Conservation (phyloP, 169 alveolate genomes). For the Fabrea salina region DNA sequence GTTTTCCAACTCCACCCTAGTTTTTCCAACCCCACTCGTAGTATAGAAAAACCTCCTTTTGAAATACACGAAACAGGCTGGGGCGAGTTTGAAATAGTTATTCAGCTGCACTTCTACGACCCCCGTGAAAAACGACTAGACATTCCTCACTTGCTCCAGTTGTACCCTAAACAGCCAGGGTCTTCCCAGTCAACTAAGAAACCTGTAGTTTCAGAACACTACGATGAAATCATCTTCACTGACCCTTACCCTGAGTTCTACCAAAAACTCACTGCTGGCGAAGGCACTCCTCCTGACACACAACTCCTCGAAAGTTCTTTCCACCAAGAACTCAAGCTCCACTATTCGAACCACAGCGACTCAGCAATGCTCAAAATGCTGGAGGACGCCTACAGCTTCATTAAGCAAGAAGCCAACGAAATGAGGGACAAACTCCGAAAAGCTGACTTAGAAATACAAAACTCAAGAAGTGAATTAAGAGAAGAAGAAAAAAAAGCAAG, state of each 20-base stretch:
- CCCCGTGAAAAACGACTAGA: constrained; percentile 82
- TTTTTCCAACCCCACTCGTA: constrained; percentile 86
- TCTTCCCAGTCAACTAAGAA: constrained; percentile 54
- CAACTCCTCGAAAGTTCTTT: background rate
- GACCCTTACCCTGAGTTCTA: constrained; percentile 59
- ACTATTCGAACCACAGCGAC: background rate
- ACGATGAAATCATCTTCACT: constrained; percentile 69
- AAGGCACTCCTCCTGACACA: background rate
- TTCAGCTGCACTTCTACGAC: constrained; percentile 77
- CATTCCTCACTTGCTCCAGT: constrained; percentile 69
- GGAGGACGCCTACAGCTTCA: constrained; percentile 6
- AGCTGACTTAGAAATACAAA: constrained; percentile 1
- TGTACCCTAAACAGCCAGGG: constrained; percentile 49
- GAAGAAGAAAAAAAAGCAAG: constrained; percentile 24
- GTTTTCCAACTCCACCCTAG: constrained; percentile 90
- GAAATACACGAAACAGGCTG: constrained; percentile 88
- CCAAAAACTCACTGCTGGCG: constrained; percentile 35
- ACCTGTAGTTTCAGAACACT: constrained; percentile 65
- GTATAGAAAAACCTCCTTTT: constrained; percentile 81
- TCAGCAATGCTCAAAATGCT: background rate
- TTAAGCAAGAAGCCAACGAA: constrained; percentile 16
- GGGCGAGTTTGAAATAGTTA: constrained; percentile 90
- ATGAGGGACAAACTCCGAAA: constrained; percentile 1
- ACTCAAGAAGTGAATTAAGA: constrained; percentile 12
- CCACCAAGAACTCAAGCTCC: background rate